phyloP scores from a whole-genome alignment of 2,329 filamentous ascomycete genomes.

The Ophiostoma montium region DNA sequence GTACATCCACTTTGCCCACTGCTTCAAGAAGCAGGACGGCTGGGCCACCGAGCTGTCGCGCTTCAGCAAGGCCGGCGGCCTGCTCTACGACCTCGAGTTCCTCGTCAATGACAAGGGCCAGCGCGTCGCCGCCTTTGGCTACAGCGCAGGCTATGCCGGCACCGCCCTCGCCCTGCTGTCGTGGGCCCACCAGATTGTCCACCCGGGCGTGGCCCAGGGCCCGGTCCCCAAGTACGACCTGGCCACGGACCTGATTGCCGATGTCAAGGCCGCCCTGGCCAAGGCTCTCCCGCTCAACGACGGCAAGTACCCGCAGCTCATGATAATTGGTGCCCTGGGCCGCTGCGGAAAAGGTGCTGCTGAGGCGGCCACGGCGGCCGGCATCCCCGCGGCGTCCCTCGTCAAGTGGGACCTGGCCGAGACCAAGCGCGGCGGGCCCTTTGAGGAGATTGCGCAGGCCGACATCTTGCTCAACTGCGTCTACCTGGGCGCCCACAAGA shows the following conservation, averaged over 20 bases:
- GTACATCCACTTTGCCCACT: slow-evolving; percentile 52
- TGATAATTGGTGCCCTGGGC: slow-evolving; percentile 75
- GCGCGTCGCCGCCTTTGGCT: slow-evolving; percentile 58
- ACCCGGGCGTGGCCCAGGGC: slow-evolving; percentile 21
- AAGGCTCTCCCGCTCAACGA: slow-evolving; percentile 44
- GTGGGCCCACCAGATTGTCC: slow-evolving; percentile 70
- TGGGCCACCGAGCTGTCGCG: slow-evolving; percentile 71
- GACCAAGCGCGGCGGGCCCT: slow-evolving; percentile 63
- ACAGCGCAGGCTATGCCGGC: slow-evolving; percentile 63
- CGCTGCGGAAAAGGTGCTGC: slow-evolving; percentile 77
- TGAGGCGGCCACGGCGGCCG: slow-evolving; percentile 62
- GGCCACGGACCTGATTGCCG: slow-evolving; percentile 46
- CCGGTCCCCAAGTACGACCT: slow-evolving; percentile 15
- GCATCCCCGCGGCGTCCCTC: slow-evolving; percentile 56
- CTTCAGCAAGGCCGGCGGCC: slow-evolving; percentile 63
- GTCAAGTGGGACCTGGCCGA: slow-evolving; percentile 61
- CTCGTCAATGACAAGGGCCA: slow-evolving; percentile 54
- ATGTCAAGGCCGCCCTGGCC: slow-evolving; percentile 59
- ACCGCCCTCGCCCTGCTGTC: slow-evolving; percentile 62
- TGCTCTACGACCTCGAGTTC: slow-evolving; percentile 78
- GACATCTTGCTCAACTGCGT: slow-evolving; percentile 82
- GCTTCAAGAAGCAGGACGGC: slow-evolving; percentile 62
- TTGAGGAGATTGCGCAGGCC: slow-evolving; percentile 59
- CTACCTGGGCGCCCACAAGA: slow-evolving; percentile 54
- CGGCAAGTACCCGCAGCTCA: slow-evolving; percentile 54